phyloP scores from a whole-genome alignment of 2,329 filamentous ascomycete genomes.

The Bipolaris sorokiniana region DNA sequence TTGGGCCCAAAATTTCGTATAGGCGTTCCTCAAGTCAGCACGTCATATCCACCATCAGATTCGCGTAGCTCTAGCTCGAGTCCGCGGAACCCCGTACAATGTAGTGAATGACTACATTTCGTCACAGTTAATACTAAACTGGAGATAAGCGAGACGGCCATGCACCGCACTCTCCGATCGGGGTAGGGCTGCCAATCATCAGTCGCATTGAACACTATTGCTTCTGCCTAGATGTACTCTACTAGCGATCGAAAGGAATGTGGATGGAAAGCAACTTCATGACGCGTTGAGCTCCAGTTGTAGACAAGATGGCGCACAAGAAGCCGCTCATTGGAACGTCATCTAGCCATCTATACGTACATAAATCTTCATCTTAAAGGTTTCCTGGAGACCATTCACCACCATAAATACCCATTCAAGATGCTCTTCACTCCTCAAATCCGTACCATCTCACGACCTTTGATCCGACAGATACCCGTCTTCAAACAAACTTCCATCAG shows the following conservation, averaged over 20 bases:
- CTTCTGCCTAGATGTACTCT: background rate
- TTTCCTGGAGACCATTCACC: conserved; percentile 1
- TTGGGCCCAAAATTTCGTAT: background rate
- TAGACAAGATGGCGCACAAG: background rate
- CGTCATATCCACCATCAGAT: background rate
- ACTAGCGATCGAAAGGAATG: background rate
- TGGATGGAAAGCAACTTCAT: background rate
- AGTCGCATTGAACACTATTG: background rate
- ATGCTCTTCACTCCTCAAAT: conserved; percentile 31
- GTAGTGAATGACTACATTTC: background rate
- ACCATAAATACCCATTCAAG: conserved; percentile 4
- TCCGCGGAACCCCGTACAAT: conserved; percentile 3
- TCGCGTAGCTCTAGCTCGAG: background rate
- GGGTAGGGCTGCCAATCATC: background rate
- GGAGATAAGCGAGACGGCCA: background rate
- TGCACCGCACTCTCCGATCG: background rate
- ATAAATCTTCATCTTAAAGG: conserved; percentile 8
- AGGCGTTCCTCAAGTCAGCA: background rate
- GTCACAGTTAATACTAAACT: background rate
- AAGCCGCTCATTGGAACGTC: conserved; percentile 2
- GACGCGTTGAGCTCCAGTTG: conserved; percentile 6
- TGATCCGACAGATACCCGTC: conserved; percentile 20
- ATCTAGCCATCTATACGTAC: conserved; percentile 3
- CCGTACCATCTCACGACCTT: conserved; percentile 26
- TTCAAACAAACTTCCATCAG: conserved; percentile 25